Conservation (phyloP, 2,329 filamentous ascomycete species). For the Fonsecaea multimorphosa region DNA sequence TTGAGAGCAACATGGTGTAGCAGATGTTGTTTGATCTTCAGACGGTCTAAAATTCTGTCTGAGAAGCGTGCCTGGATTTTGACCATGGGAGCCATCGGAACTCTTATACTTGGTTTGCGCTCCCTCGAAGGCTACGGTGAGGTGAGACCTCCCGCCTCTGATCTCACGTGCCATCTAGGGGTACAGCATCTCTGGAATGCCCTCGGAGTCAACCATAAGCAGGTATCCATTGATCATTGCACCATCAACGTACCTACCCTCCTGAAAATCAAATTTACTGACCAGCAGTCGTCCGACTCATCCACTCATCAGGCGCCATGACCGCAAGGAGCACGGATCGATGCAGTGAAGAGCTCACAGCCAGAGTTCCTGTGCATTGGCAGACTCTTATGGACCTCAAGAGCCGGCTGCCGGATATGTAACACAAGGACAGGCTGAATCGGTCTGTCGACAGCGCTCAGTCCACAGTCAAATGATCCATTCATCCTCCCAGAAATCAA, state of each 20-base stretch:
- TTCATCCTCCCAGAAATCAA: slow-evolving; percentile 39
- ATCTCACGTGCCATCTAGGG: no score
- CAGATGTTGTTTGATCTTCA: background rate
- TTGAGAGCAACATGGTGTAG: background rate
- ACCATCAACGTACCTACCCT: no score
- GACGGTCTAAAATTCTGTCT: background rate
- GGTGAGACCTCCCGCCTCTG: no score
- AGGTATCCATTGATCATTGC: no score
- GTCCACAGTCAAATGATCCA: slow-evolving; percentile 27
- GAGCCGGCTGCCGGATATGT: background rate
- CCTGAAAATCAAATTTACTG: no score
- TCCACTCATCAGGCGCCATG: no score
- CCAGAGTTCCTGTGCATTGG: no score
- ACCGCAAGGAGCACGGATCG: no score
- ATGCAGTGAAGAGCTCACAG: no score
- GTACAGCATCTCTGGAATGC: no score
- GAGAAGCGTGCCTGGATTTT: background rate
- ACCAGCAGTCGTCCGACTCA: no score
- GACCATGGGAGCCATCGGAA: background rate
- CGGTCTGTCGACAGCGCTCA: background rate
- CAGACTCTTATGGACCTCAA: background rate
- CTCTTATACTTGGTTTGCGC: background rate
- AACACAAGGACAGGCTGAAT: background rate
- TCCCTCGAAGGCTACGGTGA: background rate
- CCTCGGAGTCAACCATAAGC: no score